Evolutionary conservation across 495 filamentous ascomycete genomes (phyloP), one percentile per base, ranked within the genome.

Genomic region (Penicillium steckii): DNA sequence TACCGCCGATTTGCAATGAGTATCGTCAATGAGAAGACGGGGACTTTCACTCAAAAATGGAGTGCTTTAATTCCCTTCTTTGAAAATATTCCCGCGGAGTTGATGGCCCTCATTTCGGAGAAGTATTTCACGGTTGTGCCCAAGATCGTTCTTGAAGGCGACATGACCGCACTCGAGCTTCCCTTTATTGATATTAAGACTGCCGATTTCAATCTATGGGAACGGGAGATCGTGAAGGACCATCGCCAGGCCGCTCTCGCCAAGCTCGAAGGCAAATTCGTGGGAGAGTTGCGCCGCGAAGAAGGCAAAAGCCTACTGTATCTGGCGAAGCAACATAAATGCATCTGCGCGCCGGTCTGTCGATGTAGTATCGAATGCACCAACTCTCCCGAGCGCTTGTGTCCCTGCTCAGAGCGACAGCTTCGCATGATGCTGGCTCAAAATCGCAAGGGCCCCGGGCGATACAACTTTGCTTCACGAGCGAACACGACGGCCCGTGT

Each of bases 381-480:
- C 3, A 7, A 40, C 8, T 35, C 65, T 15, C 60, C 61, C 3
- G 61, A 68, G 43, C 57, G 54, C 8, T 29, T 13, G 7, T 77
- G 73, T 27, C 69, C 67, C 23, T 77, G 73, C 44, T 58, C 71
- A 1, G 65, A 65, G 32, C 61, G 73, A 27, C 57, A 65, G 50
- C 26, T 77, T 33, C 71, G 67, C 13, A 51, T 70, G n/a, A 53
- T 66, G 54, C 21, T 61, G 18, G 52, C 57, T 10, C 56, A 57
- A 47, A 53, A 53, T 8, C 56, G 58, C 23, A 54, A 48, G 21
- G 42, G 41, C 6, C 35, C 48, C 22, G 60, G 62, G 0, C 23
- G 32, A 5, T 53, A 46, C 15, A 30, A 51, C 12, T 65, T 72
- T 24, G 33, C 46, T 1, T 52, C 46, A 15, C 66, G 70, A 25